A percentile compares a stretch with the other conserved stretches of the same genome.
Evolutionary conservation across 2,329 filamentous ascomycete species (phyloP).

Genomic region (Aspergillus sp.): DNA sequence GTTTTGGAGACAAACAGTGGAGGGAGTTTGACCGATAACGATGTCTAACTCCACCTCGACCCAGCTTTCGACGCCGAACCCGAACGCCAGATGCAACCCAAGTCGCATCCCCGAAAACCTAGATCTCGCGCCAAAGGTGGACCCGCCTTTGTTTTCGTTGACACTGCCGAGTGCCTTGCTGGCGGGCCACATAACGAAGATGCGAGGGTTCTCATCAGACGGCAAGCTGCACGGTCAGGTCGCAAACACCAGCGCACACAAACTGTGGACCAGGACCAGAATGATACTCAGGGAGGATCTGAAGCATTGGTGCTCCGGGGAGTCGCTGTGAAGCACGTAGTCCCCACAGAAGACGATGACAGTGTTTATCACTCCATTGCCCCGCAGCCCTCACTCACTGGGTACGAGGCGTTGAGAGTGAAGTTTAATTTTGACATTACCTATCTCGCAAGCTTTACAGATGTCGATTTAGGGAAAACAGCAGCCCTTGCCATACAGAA

Average conservation of each 20-base stretch:
- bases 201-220: background rate
- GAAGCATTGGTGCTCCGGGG: background rate
- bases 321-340: background rate
- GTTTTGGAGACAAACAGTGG: background rate
- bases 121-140: background rate
- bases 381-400: background rate
- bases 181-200: background rate
- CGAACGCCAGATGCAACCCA: background rate
- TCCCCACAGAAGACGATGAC: background rate
- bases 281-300: background rate
- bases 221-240: background rate
- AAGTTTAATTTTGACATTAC: background rate
- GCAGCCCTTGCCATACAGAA: background rate
- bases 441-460: background rate
- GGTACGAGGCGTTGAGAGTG: background rate
- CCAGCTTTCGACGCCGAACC: background rate
- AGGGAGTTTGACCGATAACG: background rate
- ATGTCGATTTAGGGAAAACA: background rate
- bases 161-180: background rate
- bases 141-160: background rate
- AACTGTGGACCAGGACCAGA: background rate
- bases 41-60: background rate
- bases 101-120: background rate
- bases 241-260: background rate
- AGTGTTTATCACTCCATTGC: background rate